These are phyloP conservation scores for Elaphomyces granulatus DNA, from an alignment of 495 filamentous ascomycete species.

Conservation along the genomic window DNA sequence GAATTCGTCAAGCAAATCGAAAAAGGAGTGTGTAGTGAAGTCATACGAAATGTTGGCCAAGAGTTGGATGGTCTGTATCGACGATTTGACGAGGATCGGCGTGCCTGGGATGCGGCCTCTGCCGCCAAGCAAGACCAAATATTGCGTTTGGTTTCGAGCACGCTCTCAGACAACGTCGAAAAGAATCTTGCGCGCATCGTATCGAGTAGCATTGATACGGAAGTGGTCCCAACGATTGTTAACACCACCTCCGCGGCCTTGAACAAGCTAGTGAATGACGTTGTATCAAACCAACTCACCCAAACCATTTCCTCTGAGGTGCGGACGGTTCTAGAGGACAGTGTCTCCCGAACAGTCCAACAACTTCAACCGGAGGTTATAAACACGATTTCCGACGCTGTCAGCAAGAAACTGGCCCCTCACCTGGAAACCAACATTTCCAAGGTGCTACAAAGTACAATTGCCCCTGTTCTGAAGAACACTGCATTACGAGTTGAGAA, in stretches of 20 bases:
- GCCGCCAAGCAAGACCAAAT: constrained; percentile 63
- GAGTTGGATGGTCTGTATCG: constrained; percentile 46
- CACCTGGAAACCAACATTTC: constrained; percentile 55
- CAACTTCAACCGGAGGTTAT: constrained; percentile 55
- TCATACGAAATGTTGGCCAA: constrained; percentile 38
- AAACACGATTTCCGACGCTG: constrained; percentile 53
- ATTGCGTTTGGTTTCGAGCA: constrained; percentile 72
- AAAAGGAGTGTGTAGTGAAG: constrained; percentile 37
- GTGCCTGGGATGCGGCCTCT: constrained; percentile 46
- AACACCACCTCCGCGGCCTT: constrained; percentile 36
- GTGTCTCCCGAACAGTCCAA: constrained; percentile 41
- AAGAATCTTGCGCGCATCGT: constrained; percentile 60
- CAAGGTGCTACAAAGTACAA: constrained; percentile 41
- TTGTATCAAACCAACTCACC: constrained; percentile 34
- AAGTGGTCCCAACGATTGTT: constrained; percentile 45
- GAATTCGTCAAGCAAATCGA: constrained; percentile 24
- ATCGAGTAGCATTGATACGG: constrained; percentile 45
- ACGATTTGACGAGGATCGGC: constrained; percentile 50
- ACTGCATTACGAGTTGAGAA: constrained; percentile 45
- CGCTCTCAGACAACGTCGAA: constrained; percentile 82
- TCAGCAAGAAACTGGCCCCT: constrained; percentile 47
- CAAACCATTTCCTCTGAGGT: constrained; percentile 38
- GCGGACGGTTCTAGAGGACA: constrained; percentile 38
- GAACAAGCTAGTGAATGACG: constrained; percentile 45
- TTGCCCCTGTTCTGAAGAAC: constrained; percentile 52